These are phyloP conservation scores for Colletotrichum lentis DNA, from an alignment of 2,329 filamentous ascomycete genomes.

Conservation along the genomic window DNA sequence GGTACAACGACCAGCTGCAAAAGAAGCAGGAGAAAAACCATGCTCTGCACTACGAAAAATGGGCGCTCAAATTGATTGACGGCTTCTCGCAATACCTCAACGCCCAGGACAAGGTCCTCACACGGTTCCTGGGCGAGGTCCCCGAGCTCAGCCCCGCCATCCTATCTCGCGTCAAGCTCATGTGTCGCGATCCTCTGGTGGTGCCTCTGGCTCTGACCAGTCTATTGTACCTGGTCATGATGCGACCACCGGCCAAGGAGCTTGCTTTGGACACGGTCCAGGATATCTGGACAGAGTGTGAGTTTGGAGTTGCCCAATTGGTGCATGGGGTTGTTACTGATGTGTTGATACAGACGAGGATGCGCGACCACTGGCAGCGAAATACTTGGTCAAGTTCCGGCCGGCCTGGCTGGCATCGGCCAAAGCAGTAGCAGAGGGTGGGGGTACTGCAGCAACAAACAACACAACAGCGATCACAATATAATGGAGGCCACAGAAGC, in stretches of 20 bases:
- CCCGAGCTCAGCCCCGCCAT: constrained; percentile 78
- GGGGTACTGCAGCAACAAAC: constrained; percentile 37
- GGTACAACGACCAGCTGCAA: constrained; percentile 83
- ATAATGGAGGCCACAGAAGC: constrained; percentile 36
- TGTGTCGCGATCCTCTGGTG: constrained; percentile 72
- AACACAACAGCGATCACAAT: constrained; percentile 45
- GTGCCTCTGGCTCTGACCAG: constrained; percentile 70
- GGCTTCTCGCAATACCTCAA: constrained; percentile 92
- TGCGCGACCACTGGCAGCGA: constrained; percentile 67
- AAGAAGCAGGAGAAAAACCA: constrained; percentile 56
- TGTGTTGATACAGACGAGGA: constrained; percentile 61
- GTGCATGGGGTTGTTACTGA: constrained; percentile 33
- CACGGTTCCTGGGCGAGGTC: constrained; percentile 90
- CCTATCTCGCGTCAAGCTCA: constrained; percentile 73
- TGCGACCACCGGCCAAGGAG: constrained; percentile 70
- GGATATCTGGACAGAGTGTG: constrained; percentile 73
- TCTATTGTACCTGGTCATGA: constrained; percentile 72
- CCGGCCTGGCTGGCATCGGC: constrained; percentile 58
- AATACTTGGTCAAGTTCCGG: constrained; percentile 69
- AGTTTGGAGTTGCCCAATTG: constrained; percentile 44
- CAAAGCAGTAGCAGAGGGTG: constrained; percentile 40
- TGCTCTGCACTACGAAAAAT: constrained; percentile 77
- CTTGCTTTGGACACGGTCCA: constrained; percentile 71
- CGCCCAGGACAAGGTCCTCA: constrained; percentile 85
- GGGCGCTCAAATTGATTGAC: constrained; percentile 83